A percentile compares a stretch with the other conserved stretches of the same genome.
phyloP scores from a whole-genome alignment of 2,329 filamentous ascomycete genomes.

The Aspergillus fijiensis region DNA sequence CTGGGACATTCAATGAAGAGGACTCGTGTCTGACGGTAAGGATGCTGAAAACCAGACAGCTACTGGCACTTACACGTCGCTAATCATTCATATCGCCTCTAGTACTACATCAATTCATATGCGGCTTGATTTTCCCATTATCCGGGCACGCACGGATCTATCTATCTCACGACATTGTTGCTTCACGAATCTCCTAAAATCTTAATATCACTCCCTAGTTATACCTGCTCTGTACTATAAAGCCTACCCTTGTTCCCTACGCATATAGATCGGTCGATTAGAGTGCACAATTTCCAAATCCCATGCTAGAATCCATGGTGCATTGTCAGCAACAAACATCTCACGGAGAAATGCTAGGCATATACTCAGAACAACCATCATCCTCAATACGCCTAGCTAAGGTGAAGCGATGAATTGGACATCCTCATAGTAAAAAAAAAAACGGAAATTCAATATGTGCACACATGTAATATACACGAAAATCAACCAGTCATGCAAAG shows the following conservation, averaged over 20 bases:
- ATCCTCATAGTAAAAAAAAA: not conserved
- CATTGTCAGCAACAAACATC: not conserved
- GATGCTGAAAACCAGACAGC: not conserved
- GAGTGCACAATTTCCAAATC: not conserved
- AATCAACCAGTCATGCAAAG: constrained; percentile 7
- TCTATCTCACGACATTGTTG: not conserved
- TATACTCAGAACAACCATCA: not conserved
- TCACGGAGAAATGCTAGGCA: not conserved
- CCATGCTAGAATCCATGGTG: no score
- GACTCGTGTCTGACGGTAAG: constrained; percentile 49
- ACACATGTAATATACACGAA: constrained; percentile 14
- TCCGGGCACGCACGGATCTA: not conserved
- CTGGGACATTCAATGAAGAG: constrained; percentile 41
- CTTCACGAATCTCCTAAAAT: not conserved
- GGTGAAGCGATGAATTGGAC: not conserved
- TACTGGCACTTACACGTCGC: not conserved
- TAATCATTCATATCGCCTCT: not conserved
- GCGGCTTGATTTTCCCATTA: constrained; percentile 22
- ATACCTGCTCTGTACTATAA: not conserved
- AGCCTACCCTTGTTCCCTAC: not conserved
- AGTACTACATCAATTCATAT: constrained; percentile 51
- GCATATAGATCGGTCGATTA: not conserved
- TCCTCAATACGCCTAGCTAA: constrained; percentile 10
- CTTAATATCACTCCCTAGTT: not conserved
- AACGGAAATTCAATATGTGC: constrained; percentile 7